Evolutionary conservation across 176 grass and related monocot genomes (phyloP).

Genomic region (Juncus effusus): DNA sequence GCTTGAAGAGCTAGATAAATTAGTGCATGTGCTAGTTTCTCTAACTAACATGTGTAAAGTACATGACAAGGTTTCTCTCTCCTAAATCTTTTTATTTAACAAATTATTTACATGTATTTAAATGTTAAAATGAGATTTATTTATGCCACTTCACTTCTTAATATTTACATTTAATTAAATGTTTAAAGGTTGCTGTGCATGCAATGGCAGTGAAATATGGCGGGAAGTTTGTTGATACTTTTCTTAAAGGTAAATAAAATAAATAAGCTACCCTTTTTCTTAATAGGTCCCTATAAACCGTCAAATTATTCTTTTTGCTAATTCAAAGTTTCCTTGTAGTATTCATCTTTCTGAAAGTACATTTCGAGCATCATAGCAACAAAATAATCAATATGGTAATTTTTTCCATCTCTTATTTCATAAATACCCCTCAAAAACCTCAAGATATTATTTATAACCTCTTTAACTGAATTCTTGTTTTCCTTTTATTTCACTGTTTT

Average conservation of each 20-base stretch:
- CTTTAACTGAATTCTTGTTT: no score
- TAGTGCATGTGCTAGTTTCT: slow-evolving; percentile 63
- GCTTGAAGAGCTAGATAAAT: slow-evolving; percentile 49
- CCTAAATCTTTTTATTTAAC: not conserved
- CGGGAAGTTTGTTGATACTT: slow-evolving; percentile 65
- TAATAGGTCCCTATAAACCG: slow-evolving; percentile 1
- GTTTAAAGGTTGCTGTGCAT: slow-evolving; percentile 59
- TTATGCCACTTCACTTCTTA: no score
- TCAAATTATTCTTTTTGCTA: slow-evolving; percentile 12
- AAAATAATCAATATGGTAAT: slow-evolving; percentile 64
- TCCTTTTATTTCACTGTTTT: slow-evolving; percentile 3
- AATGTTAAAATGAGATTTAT: no score
- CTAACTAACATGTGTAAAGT: slow-evolving; percentile 51
- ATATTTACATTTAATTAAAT: no score
- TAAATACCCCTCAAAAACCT: not conserved
- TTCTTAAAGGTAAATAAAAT: slow-evolving; percentile 74
- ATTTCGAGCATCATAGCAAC: slow-evolving; percentile 49
- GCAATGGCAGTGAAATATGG: slow-evolving; percentile 86
- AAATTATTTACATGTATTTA: no score
- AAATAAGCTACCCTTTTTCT: slow-evolving; percentile 11
- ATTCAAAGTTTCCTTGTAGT: slow-evolving; percentile 41
- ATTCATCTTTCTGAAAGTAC: slow-evolving; percentile 62
- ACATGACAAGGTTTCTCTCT: slow-evolving; percentile 57
- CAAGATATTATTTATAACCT: not conserved
- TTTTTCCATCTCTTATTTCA: slow-evolving; percentile 20